Conservation (phyloP, 2,329 filamentous ascomycete species). For the Phoma herbarum region DNA sequence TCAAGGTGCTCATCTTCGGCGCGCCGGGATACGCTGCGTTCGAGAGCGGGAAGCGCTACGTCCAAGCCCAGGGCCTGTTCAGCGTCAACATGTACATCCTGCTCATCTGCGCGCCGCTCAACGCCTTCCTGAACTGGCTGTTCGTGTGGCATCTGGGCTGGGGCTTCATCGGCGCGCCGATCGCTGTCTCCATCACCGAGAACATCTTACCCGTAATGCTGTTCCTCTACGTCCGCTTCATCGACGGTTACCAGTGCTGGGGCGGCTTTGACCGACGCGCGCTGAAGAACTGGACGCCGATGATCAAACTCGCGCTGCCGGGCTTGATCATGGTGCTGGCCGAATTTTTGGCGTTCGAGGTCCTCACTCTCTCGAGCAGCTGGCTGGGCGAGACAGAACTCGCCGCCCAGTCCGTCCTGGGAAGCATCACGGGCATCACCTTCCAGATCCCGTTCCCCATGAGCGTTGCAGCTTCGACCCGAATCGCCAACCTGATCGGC, state of each 20-base stretch:
- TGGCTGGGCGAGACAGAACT: conserved; percentile 81
- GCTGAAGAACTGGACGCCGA: conserved; percentile 78
- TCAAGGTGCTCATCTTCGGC: conserved; percentile 74
- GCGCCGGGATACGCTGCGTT: conserved; percentile 80
- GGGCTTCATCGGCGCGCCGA: conserved; percentile 78
- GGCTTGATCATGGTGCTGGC: conserved; percentile 94
- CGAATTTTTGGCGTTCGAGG: conserved; percentile 92
- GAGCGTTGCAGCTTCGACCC: conserved; percentile 85
- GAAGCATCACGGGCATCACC: conserved; percentile 78
- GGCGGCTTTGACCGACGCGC: conserved; percentile 77
- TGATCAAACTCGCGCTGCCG: conserved; percentile 87
- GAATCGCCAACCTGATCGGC: conserved; percentile 91
- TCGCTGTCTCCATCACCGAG: conserved; percentile 78
- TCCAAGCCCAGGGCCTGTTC: conserved; percentile 90
- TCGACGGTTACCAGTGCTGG: conserved; percentile 80
- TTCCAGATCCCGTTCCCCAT: conserved; percentile 95
- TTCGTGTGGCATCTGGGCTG: conserved; percentile 71
- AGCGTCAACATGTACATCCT: conserved; percentile 83
- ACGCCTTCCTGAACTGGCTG: conserved; percentile 80
- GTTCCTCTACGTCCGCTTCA: conserved; percentile 75
- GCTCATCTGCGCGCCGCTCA: conserved; percentile 81
- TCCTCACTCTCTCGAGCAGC: conserved; percentile 82
- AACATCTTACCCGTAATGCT: conserved; percentile 77
- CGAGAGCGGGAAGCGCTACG: conserved; percentile 82
- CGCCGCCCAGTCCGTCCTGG: conserved; percentile 86